These are phyloP conservation scores for Iris pallida DNA, from an alignment of 116 monocot species.

Conservation along the genomic window DNA sequence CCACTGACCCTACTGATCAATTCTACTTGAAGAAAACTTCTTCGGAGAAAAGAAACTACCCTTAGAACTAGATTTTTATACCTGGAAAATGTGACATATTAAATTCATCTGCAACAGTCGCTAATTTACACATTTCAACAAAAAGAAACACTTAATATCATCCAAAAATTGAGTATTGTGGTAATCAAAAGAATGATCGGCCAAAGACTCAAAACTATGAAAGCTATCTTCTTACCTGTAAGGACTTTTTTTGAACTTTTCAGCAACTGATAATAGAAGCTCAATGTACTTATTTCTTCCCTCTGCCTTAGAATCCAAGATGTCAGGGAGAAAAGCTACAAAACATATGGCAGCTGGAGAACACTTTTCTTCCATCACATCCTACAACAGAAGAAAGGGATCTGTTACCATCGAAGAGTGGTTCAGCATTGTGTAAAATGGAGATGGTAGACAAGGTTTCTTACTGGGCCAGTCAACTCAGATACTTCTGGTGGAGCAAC, in stretches of 20 bases:
- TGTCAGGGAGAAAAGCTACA: conserved; percentile 94
- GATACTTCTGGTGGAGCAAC: conserved; percentile 68
- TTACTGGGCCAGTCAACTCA: conserved; percentile 85
- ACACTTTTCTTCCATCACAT: conserved; percentile 92
- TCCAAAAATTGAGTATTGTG: no score
- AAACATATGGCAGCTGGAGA: conserved; percentile 91
- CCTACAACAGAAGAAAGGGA: conserved; percentile 34
- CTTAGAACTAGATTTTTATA: no score
- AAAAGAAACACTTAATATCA: no score
- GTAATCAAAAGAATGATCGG: no score
- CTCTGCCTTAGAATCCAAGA: conserved; percentile 96
- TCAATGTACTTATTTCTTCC: conserved; percentile 92
- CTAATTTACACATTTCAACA: no score
- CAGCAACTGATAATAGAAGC: conserved; percentile 74
- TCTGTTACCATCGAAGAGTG: neutral
- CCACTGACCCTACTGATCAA: no score
- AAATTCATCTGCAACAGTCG: no score
- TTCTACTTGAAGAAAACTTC: no score
- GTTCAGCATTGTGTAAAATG: neutral
- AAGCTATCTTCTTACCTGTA: conserved; percentile 56
- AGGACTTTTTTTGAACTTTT: conserved; percentile 87
- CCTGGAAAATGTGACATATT: no score
- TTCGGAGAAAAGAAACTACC: no score
- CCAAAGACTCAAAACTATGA: no score
- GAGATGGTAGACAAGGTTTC: conserved; percentile 4